Evolutionary conservation across 2,329 filamentous ascomycete species (phyloP).

Genomic region (Sclerotinia borealis): DNA sequence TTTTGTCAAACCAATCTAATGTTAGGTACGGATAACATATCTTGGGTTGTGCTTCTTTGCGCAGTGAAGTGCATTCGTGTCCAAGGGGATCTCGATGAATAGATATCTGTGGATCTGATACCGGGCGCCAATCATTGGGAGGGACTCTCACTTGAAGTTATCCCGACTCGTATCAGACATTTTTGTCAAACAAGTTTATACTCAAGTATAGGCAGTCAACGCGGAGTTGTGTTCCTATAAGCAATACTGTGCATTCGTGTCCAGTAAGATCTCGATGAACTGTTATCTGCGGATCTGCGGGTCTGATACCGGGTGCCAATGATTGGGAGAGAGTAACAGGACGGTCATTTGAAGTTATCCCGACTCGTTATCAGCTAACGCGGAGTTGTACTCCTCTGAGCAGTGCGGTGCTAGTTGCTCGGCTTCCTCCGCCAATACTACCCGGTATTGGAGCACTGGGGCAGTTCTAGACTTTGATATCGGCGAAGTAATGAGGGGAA

Average conservation of each 20-base stretch:
- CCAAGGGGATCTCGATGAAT: not conserved
- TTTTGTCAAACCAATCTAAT: not conserved
- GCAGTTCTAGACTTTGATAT: not conserved
- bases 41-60: not conserved
- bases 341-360: no score
- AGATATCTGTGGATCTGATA: not conserved
- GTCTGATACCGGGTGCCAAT: no score
- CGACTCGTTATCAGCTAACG: no score
- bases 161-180: not conserved
- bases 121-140: not conserved
- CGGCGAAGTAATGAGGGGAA: not conserved
- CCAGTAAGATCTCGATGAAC: no score
- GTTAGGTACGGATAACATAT: not conserved
- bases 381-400: no score
- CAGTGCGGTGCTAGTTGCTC: no score
- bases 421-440: not conserved
- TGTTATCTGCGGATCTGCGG: no score
- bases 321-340: no score
- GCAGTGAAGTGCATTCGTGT: not conserved
- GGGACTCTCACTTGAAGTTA: not conserved
- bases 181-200: not conserved
- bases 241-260: no score
- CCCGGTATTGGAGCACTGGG: not conserved
- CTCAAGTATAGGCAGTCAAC: not conserved
- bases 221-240: not conserved